Evolutionary conservation across 2,329 filamentous ascomycete species (phyloP).

Genomic region (Incumbomyces delicatus): DNA sequence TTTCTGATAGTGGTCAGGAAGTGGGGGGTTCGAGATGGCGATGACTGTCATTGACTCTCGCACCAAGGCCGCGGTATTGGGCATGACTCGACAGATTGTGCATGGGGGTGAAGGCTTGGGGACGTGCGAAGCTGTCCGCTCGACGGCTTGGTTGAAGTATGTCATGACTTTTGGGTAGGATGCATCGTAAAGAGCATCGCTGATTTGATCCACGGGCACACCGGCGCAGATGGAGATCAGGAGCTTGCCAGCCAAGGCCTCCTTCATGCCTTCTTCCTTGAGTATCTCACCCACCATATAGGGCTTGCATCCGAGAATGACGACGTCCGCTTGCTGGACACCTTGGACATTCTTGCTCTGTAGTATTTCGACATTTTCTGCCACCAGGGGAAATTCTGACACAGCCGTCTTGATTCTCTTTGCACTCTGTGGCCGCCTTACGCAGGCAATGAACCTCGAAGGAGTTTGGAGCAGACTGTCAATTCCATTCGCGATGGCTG

Average conservation of each 20-base stretch:
- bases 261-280: constrained; percentile 47
- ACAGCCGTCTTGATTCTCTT: constrained; percentile 59
- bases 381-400: constrained; percentile 43
- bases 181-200: constrained; percentile 40
- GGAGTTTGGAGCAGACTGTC: constrained; percentile 50
- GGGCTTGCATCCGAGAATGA: constrained; percentile 74
- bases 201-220: constrained; percentile 59
- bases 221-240: constrained; percentile 75
- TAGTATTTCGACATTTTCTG: constrained; percentile 52
- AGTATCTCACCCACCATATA: constrained; percentile 63
- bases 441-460: constrained; percentile 69
- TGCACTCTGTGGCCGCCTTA: constrained; percentile 59
- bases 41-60: constrained; percentile 77
- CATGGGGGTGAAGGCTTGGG: constrained; percentile 22
- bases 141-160: not conserved
- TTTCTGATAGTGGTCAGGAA: constrained; percentile 31
- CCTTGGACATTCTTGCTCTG: constrained; percentile 63
- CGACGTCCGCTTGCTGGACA: constrained; percentile 57
- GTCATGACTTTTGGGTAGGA: constrained; percentile 38
- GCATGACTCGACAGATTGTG: constrained; percentile 67
- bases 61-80: constrained; percentile 72
- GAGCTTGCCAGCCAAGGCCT: constrained; percentile 68
- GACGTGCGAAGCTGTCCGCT: no score
- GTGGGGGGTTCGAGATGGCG: constrained; percentile 43
- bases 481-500: constrained; percentile 11